Evolutionary conservation across 2,329 filamentous ascomycete species (phyloP), one percentile per base, ranked within the genome.

Genomic region (Scopulariopsis brevicaulis): DNA sequence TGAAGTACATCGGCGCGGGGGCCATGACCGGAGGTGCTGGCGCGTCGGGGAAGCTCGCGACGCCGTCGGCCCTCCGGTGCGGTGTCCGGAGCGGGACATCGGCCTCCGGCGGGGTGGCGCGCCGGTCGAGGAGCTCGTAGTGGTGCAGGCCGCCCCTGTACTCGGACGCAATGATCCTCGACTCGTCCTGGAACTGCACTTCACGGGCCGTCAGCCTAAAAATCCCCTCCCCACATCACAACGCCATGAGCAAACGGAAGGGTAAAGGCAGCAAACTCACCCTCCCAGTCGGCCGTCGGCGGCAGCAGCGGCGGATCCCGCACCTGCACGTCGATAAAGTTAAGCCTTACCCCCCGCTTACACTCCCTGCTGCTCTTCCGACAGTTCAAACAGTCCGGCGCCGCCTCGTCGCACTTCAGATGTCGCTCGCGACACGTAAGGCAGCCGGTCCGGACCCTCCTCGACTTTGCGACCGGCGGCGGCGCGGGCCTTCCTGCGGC

Each of bases 371-470:
- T 92, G 56, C 92, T 94, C 73, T 96, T 96, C 60, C 84, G 83
- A 72, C 93, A 96, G 66, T 96, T 96, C 65, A 87, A 77, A 62
- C 81, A 84, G 37, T 78, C 74, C 6, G 80, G 81, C 4, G 72
- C 65, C 5, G 78, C 85, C 70, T 96, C 90, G 67, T 96, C 92
- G 70, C 92, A 96, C 71, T 96, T 96, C 56, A 96, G 76, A 75
- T 96, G 92, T 53, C 91, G 79, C 70, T 96, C 89, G 64, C 92
- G 81, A 71, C 92, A 96, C 2, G 92, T 96, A 63, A 96, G 74
- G 32, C 92, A 96, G 43, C 92, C 92, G 3, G 92, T 96, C 53
- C 93, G 84, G 20, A 95, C 90, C 62, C 92, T 80, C 72, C 87
- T 93, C n/a, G 90, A 85, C 70, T 92, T 93, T 62, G 67, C 12